Percentiles rank a stretch among this genome's conserved stretches.
These are phyloP conservation scores for Trichoderma aggressivum DNA, from an alignment of 2,329 filamentous ascomycete species.

Conservation along the genomic window DNA sequence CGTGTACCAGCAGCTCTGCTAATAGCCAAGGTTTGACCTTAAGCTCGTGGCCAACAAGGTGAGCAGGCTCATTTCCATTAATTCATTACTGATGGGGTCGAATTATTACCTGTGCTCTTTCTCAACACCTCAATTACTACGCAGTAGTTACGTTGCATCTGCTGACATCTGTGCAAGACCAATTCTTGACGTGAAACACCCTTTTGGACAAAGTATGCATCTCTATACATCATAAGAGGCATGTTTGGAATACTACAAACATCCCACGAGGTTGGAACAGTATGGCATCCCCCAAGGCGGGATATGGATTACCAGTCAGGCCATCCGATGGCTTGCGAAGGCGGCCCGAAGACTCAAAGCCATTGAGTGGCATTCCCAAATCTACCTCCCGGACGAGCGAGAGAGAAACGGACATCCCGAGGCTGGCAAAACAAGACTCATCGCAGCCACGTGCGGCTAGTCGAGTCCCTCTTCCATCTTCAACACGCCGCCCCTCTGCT, in stretches of 20 bases:
- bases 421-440: slow-evolving; percentile 21
- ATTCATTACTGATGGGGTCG: neutral
- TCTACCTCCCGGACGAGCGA: slow-evolving; percentile 25
- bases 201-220: slow-evolving; percentile 14
- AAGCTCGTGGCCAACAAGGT: neutral
- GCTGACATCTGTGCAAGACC: slow-evolving; percentile 5
- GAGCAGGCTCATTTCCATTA: neutral
- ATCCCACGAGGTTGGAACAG: slow-evolving; percentile 31
- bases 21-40: neutral
- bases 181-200: neutral
- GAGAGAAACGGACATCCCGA: slow-evolving; percentile 23
- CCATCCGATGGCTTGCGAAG: slow-evolving; percentile 37
- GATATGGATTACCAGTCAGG: slow-evolving; percentile 40
- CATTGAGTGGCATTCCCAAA: slow-evolving; percentile 25
- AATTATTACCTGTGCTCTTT: neutral
- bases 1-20: neutral
- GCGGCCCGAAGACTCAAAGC: slow-evolving; percentile 25
- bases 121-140: neutral
- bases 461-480: slow-evolving; percentile 25
- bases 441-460: slow-evolving; percentile 22
- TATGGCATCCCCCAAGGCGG: slow-evolving; percentile 44
- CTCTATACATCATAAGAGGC: slow-evolving; percentile 16
- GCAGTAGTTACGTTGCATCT: neutral
- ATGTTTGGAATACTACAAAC: slow-evolving; percentile 23
- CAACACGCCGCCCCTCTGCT: slow-evolving; percentile 26